These are phyloP conservation scores for Saccharomycopsis crataegensis DNA, from an alignment of 1,139 yeast genomes.

Conservation along the genomic window DNA sequence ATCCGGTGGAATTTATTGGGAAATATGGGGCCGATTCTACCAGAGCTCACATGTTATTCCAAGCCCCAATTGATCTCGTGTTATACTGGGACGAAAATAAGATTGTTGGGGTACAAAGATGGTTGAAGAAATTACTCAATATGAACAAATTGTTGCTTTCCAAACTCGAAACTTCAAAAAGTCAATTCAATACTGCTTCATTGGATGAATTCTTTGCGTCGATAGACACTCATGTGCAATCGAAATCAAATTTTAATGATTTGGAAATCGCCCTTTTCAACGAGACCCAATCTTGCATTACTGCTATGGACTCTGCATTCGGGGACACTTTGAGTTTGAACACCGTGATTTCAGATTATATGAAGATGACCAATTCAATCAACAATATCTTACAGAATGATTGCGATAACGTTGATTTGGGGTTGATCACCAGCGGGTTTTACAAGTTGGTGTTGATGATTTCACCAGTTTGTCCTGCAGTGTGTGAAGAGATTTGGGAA, in stretches of 20 bases:
- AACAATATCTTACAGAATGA: conserved; percentile 26
- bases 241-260: conserved; percentile 25
- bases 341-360: conserved; percentile 81
- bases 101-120: conserved; percentile 79
- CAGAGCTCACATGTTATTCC: conserved; percentile 89
- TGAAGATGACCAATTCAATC: conserved; percentile 69
- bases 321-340: conserved; percentile 59
- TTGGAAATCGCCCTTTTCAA: conserved; percentile 53
- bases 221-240: conserved; percentile 17
- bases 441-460: conserved; percentile 48
- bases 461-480: conserved; percentile 74
- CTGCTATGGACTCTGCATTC: conserved; percentile 51
- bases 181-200: not conserved
- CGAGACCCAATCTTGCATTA: conserved; percentile 42
- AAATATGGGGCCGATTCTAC: conserved; percentile 91
- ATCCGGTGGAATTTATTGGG: conserved; percentile 71
- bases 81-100: conserved; percentile 87
- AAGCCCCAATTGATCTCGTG: conserved; percentile 79
- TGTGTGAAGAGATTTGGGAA: conserved; percentile 81
- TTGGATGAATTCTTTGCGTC: conserved; percentile 19
- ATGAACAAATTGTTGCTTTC: conserved; percentile 27
- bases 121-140: conserved; percentile 62
- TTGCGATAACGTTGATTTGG: conserved; percentile 26
- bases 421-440: conserved; percentile 36
- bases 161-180: not conserved